Conservation (phyloP, 306 rosid species). For the Medicago ruthenica region DNA sequence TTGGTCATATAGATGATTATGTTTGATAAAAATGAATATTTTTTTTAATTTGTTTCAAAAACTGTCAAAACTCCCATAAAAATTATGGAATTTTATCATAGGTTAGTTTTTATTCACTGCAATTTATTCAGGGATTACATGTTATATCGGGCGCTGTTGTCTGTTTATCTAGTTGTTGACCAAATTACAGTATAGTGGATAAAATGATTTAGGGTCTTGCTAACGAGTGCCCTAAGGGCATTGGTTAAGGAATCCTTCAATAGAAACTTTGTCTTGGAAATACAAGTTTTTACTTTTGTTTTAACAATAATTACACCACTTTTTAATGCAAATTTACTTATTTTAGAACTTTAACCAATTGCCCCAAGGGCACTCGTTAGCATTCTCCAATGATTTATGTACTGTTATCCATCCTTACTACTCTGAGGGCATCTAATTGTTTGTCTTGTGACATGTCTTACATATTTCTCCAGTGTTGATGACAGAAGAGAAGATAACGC, state of each 20-base stretch:
- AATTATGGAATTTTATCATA: background rate
- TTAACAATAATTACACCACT: no score
- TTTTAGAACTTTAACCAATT: no score
- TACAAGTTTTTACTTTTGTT: no score
- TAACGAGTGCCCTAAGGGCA: no score
- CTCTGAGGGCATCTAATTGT: conserved; percentile 9
- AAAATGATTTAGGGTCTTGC: background rate
- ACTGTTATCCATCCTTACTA: background rate
- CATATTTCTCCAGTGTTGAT: background rate
- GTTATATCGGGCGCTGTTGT: conserved; percentile 4
- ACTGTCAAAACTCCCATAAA: no score
- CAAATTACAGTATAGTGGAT: conserved; percentile 18
- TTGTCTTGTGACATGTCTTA: conserved; percentile 22
- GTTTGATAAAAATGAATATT: background rate
- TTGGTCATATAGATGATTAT: conserved; percentile 4
- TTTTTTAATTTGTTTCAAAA: no score
- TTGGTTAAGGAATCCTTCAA: no score
- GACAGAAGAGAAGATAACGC: background rate
- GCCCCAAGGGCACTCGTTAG: no score
- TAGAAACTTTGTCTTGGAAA: no score
- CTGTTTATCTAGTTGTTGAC: conserved; percentile 8
- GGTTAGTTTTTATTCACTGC: conserved; percentile 8
- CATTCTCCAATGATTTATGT: background rate
- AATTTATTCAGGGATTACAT: conserved; percentile 13
- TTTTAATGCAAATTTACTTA: no score